Conservation (phyloP, 345 rosid species). For the Heritiera littoralis region DNA sequence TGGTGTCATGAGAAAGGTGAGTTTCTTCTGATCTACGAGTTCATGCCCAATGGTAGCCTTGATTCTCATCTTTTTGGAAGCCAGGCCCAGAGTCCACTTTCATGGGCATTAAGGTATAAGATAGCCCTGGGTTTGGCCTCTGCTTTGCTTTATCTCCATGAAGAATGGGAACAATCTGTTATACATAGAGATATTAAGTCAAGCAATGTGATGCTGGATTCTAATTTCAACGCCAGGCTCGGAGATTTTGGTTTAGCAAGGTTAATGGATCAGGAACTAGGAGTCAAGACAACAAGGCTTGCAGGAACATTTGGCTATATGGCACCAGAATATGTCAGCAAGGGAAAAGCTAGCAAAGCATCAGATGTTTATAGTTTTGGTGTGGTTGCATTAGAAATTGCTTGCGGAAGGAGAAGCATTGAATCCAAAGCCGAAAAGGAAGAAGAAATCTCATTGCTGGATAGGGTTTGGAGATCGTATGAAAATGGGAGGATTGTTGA, state of each 20-base stretch:
- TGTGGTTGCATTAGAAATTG: slow-evolving; percentile 29
- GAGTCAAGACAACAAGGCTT: not conserved
- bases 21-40: not conserved
- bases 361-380: slow-evolving; percentile 25
- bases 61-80: slow-evolving; percentile 24
- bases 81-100: not conserved
- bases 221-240: slow-evolving; percentile 33
- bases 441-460: not conserved
- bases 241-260: slow-evolving; percentile 41
- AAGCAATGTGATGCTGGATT: slow-evolving; percentile 35
- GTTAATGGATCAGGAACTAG: slow-evolving; percentile 26
- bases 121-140: slow-evolving; percentile 33
- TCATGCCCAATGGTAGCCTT: slow-evolving; percentile 18
- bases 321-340: slow-evolving; percentile 19
- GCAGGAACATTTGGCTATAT: slow-evolving; percentile 28
- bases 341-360: slow-evolving; percentile 24
- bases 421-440: not conserved
- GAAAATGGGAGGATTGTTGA: slow-evolving; percentile 7
- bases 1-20: slow-evolving; percentile 48
- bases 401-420: slow-evolving; percentile 29
- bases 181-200: slow-evolving; percentile 36
- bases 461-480: slow-evolving; percentile 30
- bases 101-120: slow-evolving; percentile 27
- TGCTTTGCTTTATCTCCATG: slow-evolving; percentile 24
- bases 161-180: slow-evolving; percentile 28